A percentile compares a stretch with the other conserved stretches of the same genome.
Conservation (phyloP, 257 asterid species). For the Ajuga chamaepitys region DNA sequence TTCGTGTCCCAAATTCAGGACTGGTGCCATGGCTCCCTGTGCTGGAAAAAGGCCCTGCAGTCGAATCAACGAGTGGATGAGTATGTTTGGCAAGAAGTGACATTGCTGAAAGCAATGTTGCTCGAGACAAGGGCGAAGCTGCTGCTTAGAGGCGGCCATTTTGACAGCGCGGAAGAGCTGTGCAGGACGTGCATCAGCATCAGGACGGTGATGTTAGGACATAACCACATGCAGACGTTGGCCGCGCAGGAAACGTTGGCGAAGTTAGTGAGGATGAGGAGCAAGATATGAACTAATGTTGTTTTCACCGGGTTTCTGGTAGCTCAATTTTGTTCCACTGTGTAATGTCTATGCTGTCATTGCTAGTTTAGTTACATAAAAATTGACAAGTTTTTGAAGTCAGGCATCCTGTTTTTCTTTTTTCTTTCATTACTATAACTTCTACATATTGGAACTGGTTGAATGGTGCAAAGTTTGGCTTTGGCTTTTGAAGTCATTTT, state of each 20-base stretch:
- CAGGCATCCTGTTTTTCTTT: too few relatives aligned
- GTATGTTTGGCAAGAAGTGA: conserved; percentile 82
- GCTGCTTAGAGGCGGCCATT: conserved; percentile 71
- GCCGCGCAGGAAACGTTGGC: conserved; percentile 91
- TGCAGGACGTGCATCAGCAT: conserved; percentile 78
- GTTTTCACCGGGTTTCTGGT: not conserved
- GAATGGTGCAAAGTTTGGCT: too few relatives aligned
- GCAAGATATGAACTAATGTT: conserved; percentile 47
- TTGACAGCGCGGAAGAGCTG: conserved; percentile 71
- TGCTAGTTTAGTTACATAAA: not conserved
- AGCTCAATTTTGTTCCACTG: conserved; percentile 26
- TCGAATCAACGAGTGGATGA: conserved; percentile 65
- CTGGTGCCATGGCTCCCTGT: conserved; percentile 72
- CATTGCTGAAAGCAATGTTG: conserved; percentile 59
- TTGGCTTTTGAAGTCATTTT: too few relatives aligned
- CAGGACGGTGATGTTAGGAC: conserved; percentile 85
- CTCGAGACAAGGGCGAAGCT: conserved; percentile 65
- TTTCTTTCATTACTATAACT: too few relatives aligned
- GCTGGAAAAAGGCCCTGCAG: conserved; percentile 71
- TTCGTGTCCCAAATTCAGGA: conserved; percentile 72
- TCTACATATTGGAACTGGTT: too few relatives aligned
- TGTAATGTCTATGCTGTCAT: conserved; percentile 12
- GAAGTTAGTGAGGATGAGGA: conserved; percentile 76
- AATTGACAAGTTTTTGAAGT: too few relatives aligned
- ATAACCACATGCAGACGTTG: conserved; percentile 64